Percentiles rank a stretch among this genome's conserved stretches.
Conservation (phyloP, 768 basidiomycete genomes). For the Bullera alba region DNA sequence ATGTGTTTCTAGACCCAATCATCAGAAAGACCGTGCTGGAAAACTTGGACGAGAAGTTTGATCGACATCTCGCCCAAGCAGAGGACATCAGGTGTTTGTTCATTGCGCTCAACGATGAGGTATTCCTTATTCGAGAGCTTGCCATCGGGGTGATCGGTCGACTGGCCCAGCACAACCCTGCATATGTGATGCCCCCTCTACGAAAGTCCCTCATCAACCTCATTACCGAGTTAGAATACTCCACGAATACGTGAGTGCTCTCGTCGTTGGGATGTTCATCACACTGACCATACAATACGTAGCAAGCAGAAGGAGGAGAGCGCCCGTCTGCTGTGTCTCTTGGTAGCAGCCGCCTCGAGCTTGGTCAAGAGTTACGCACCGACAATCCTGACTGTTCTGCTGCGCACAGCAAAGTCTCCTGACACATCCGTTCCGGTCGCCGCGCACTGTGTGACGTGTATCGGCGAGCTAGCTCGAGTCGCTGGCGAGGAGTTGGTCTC, state of each 20-base stretch:
- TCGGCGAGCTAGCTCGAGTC: constrained; percentile 86
- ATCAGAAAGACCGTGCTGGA: constrained; percentile 82
- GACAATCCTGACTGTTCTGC: constrained; percentile 84
- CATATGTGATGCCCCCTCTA: constrained; percentile 96
- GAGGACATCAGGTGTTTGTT: constrained; percentile 97
- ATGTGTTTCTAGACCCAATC: constrained; percentile 54
- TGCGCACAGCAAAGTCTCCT: constrained; percentile 67
- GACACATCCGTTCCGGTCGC: constrained; percentile 81
- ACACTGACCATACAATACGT: constrained; percentile 5
- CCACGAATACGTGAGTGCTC: constrained; percentile 67
- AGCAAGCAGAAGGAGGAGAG: constrained; percentile 66
- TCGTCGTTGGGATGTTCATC: neutral
- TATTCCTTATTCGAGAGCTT: constrained; percentile 85
- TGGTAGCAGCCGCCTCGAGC: constrained; percentile 84
- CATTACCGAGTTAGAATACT: constrained; percentile 92
- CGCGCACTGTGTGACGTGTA: constrained; percentile 83
- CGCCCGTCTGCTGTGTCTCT: constrained; percentile 75
- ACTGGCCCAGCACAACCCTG: constrained; percentile 89
- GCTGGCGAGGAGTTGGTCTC: constrained; percentile 84
- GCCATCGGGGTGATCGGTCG: constrained; percentile 87
- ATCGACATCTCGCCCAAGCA: constrained; percentile 92
- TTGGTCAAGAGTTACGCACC: constrained; percentile 93
- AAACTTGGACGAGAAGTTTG: constrained; percentile 84
- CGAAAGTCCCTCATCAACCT: constrained; percentile 93
- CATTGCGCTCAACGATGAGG: constrained; percentile 94